These are phyloP conservation scores for Salix udensis DNA, from an alignment of 345 rosid species.

Conservation along the genomic window DNA sequence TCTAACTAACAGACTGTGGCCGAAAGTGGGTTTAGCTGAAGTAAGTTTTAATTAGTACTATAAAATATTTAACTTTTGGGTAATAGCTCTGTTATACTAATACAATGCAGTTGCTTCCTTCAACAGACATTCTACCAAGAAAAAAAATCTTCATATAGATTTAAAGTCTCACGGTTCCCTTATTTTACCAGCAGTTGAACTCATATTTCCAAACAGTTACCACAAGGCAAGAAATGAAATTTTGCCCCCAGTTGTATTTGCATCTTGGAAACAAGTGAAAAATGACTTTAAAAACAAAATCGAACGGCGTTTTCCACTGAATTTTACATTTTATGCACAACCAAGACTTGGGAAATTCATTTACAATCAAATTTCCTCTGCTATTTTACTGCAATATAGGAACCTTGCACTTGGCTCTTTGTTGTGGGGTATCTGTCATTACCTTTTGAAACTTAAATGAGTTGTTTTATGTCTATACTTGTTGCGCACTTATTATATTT, in stretches of 20 bases:
- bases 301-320: not conserved
- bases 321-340: not conserved
- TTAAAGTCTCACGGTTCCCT: too few species aligned
- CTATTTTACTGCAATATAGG: not conserved
- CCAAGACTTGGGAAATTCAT: too few species aligned
- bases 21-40: too few species aligned
- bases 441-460: not conserved
- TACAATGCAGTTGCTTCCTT: too few species aligned
- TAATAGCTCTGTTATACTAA: too few species aligned
- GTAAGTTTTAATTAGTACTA: too few species aligned
- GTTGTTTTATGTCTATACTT: not conserved
- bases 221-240: not conserved
- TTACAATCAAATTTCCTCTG: not conserved
- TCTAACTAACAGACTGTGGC: too few species aligned
- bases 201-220: too few species aligned
- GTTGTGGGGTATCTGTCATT: not conserved
- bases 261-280: not conserved
- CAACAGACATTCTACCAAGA: too few species aligned
- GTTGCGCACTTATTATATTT: not conserved
- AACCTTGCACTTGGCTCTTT: not conserved
- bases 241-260: not conserved
- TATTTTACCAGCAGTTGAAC: too few species aligned
- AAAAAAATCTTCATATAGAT: too few species aligned
- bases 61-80: too few species aligned
- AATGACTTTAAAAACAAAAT: not conserved